A percentile compares a stretch with the other conserved stretches of the same genome.
Conservation (phyloP, 805 yeast species). For the Zygotorulaspora sp. region DNA sequence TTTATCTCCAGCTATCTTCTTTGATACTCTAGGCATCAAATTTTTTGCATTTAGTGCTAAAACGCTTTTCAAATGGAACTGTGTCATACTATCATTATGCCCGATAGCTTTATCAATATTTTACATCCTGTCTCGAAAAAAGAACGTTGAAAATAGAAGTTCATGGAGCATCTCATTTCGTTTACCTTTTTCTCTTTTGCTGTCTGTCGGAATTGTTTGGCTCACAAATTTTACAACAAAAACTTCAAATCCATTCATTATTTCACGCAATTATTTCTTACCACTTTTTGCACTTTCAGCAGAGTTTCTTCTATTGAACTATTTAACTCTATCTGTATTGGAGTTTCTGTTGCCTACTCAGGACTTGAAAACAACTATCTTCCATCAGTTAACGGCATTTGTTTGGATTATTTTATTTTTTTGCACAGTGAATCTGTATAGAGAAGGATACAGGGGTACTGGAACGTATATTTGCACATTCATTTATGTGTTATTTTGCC, state of each 20-base stretch:
- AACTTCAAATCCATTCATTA: slow-evolving; percentile 43
- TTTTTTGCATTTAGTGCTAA: slow-evolving; percentile 53
- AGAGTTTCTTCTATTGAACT: slow-evolving; percentile 51
- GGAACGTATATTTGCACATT: slow-evolving; percentile 51
- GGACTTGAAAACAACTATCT: slow-evolving; percentile 55
- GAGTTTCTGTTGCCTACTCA: slow-evolving; percentile 43
- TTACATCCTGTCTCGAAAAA: slow-evolving; percentile 44
- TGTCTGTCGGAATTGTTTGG: slow-evolving; percentile 41
- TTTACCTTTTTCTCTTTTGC: slow-evolving; percentile 52
- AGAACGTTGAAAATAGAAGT: slow-evolving; percentile 47
- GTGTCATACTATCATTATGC: slow-evolving; percentile 46
- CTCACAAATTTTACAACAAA: slow-evolving; percentile 40
- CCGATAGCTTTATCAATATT: slow-evolving; percentile 53
- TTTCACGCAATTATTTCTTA: slow-evolving; percentile 47
- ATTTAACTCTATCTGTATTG: slow-evolving; percentile 44
- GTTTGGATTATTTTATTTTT: slow-evolving; percentile 56
- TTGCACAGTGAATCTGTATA: slow-evolving; percentile 46
- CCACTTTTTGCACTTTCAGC: slow-evolving; percentile 49
- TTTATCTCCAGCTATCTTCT: slow-evolving; percentile 50
- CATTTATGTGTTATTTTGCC: slow-evolving; percentile 44
- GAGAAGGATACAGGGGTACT: slow-evolving; percentile 41
- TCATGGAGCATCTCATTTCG: slow-evolving; percentile 41
- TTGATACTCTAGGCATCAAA: slow-evolving; percentile 57
- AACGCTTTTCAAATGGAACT: slow-evolving; percentile 47
- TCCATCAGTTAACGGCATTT: slow-evolving; percentile 50